Evolutionary conservation across 2,329 filamentous ascomycete genomes (phyloP).

Genomic region (Neophaeococcomyces aloes): DNA sequence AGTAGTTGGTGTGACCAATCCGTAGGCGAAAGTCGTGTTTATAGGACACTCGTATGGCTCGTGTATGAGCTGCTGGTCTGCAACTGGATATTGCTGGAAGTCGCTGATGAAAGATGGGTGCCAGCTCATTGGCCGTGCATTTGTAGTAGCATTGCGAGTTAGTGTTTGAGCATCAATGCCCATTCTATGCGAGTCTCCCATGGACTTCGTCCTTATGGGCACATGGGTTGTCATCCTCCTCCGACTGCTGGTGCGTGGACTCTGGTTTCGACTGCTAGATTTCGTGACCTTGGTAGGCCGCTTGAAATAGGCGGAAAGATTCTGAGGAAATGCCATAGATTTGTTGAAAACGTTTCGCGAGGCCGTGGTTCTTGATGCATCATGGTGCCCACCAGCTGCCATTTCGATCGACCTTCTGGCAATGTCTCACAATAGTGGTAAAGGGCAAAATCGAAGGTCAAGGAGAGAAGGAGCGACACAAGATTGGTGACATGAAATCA

Average conservation of each 20-base stretch:
- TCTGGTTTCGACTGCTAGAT: slow-evolving; percentile 18
- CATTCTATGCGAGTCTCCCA: slow-evolving; percentile 16
- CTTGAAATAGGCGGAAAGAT: slow-evolving; percentile 15
- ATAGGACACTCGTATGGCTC: slow-evolving; percentile 6
- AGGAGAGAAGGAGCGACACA: neutral
- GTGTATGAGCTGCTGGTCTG: slow-evolving; percentile 6
- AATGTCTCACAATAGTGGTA: too few species aligned
- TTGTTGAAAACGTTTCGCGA: neutral
- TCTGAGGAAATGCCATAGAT: slow-evolving; percentile 6
- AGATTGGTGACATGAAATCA: neutral
- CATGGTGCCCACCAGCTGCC: neutral
- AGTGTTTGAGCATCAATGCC: slow-evolving; percentile 9
- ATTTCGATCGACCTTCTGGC: neutral
- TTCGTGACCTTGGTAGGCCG: slow-evolving; percentile 19
- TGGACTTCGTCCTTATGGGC: slow-evolving; percentile 15
- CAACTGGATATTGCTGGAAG: slow-evolving; percentile 3
- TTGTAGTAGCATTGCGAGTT: neutral
- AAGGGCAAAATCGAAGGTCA: neutral
- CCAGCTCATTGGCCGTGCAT: slow-evolving; percentile 20
- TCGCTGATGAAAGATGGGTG: slow-evolving; percentile 16
- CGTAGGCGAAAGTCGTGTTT: slow-evolving; percentile 18
- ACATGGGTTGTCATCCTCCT: slow-evolving; percentile 18
- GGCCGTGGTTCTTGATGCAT: neutral
- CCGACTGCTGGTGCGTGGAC: slow-evolving; percentile 13
- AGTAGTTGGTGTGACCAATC: slow-evolving; percentile 19